Evolutionary conservation across 345 rosid species (phyloP), one percentile per base, ranked within the genome.

Genomic region (Garcia nutans): DNA sequence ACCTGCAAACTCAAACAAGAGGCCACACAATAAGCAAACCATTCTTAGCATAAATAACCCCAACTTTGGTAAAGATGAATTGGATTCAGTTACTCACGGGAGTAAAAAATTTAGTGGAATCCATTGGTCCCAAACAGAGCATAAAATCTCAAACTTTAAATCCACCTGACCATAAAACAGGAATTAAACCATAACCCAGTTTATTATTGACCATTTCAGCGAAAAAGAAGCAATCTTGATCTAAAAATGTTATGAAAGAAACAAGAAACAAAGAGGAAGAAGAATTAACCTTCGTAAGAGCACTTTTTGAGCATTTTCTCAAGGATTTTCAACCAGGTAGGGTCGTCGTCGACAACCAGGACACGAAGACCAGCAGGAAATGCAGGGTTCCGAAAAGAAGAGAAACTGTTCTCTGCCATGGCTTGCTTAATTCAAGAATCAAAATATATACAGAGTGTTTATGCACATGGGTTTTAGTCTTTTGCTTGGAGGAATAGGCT

Each of bases 241-340:
- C 5, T 19, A 66, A 37, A 37, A 37, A 6, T 37, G 19, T 45
- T 2, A 17, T 26, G 10, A 9, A 17, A 68, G 41, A 23, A 74
- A n/a, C 10, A 31, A 55, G 59, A 20, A 76, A 52, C 58, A 24
- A 61, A 60, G 17, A 59, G 56, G 12, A 31, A 49, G 67, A 70
- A 2, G 33, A 57, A 56, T 28, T 41, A 47, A 93, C 97, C 99
- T 90, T 91, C 97, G 63, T 91, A 96, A 16, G 89, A 91, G 71
- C 98, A 96, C 79, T 93, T 93, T 68, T 87, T 96, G 73, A 96
- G 98, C 99, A 96, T 96, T 92, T 89, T 96, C 76, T 93, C 98
- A 22, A 96, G 98, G 78, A n/a, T n/a, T n/a, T n/a, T n/a, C n/a
- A 96, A 83, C 98, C 99, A 96, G 1, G 96, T 91, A 3, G 93